These are phyloP conservation scores for Talaromyces adpressus DNA, from an alignment of 495 filamentous ascomycete genomes.

Conservation along the genomic window DNA sequence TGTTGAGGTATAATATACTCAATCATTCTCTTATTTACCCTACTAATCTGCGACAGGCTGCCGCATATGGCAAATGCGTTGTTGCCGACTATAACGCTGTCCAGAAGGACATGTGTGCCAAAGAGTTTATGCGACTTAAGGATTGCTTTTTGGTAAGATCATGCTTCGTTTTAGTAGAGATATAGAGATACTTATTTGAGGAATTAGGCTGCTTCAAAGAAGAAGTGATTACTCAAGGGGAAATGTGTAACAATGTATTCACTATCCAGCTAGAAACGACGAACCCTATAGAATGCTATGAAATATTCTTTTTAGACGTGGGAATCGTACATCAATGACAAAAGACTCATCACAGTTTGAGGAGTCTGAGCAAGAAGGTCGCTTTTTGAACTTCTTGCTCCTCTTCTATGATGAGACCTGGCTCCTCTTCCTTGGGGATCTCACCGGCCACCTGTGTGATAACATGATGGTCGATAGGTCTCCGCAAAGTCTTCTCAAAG, in stretches of 20 bases:
- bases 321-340: background rate
- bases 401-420: conserved; percentile 71
- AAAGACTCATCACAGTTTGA: conserved; percentile 47
- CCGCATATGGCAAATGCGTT: conserved; percentile 88
- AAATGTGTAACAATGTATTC: conserved; percentile 1
- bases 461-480: conserved; percentile 70
- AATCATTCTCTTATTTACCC: background rate
- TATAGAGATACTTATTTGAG: background rate
- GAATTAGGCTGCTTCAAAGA: conserved; percentile 38
- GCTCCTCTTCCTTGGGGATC: conserved; percentile 45
- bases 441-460: conserved; percentile 57
- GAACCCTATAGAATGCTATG: background rate
- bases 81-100: conserved; percentile 85
- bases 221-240: conserved; percentile 7
- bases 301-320: background rate
- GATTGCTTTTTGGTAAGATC: conserved; percentile 78
- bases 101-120: conserved; percentile 82
- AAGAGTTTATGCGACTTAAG: conserved; percentile 80
- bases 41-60: conserved; percentile 45
- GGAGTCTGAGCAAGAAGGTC: conserved; percentile 72
- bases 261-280: conserved; percentile 4
- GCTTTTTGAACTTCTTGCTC: conserved; percentile 86
- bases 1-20: conserved; percentile 52
- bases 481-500: conserved; percentile 74
- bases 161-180: background rate